Evolutionary conservation across 116 monocot species (phyloP), one percentile per base, ranked within the genome.

Genomic region (Papilionanthe hybrid): DNA sequence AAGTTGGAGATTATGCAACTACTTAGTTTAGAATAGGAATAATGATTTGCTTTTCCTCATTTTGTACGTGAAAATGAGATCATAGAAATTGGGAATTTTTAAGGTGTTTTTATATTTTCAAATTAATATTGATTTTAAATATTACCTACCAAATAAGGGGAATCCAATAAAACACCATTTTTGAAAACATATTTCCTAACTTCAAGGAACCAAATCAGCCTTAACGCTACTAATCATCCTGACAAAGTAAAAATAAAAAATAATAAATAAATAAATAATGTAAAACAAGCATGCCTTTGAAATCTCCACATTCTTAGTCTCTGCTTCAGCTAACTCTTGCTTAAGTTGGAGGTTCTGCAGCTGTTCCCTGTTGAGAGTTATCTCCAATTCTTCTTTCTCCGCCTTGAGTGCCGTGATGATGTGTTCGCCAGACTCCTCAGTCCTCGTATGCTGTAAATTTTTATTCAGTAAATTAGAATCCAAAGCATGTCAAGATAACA

Each of bases 351-450:
- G 84, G 44, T 77, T 84, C 66, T 86, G 90, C 82, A 95, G 25
- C 43, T 90, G 90, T 79, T 95, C 99, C 75, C 77, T 86, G 67
- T 87, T 87, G 42, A 99, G 84, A 78, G 84, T 80, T 53, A 85
- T 83, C 82, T 95, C 95, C 79, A 95, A 72, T 69, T 95, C 88
- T 77, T 93, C 89, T 85, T 92, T 95, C 83, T 95, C 90, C 79
- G 85, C 84, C 81, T 85, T 90, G n/a, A 95, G 83, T 67, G 84
- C 27, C 76, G 68, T 81, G 10, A 93, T 10, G 55, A 87, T 42
- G 23, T n/a, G 77, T 80, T 81, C 82, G 37, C 81, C 79, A 25
- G 63, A 75, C 75, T 90, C 87, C 57, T 88, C 86, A 55, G 42
- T 83, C 77, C 82, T 89, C 43, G 82, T 68, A 79, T 84, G 87